Evolutionary conservation across 2,329 filamentous ascomycete species (phyloP), one percentile per base, ranked within the genome.

Genomic region (Verruconis gallopava): DNA sequence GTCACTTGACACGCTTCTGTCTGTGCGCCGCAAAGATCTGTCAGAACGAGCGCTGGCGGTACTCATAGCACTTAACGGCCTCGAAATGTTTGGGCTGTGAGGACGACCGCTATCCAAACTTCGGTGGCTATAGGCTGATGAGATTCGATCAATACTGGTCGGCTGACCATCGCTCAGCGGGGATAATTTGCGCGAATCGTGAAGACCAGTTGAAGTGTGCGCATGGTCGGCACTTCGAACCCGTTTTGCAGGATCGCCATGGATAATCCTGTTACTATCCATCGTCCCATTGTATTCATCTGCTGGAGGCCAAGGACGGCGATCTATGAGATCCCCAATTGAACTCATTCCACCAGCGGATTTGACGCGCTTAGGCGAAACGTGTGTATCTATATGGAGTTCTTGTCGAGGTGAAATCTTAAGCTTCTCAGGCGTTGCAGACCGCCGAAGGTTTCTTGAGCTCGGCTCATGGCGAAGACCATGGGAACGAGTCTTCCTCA

Each of bases 1-100:
- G 69, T 93, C 83, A 61, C 81, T 79, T 71, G 82, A 88, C 60
- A 79, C 56, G 58, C 68, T 72, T 38, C 71, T 67, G 51, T 79
- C 77, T 48, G 74, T 72, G 48, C 84, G 75, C 53, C 85, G 74
- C 47, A 91, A 71, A 37, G 81, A 77, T 48, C 80, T 81, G 48
- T 67, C 63, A 54, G 69, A 74, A 48, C 68, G 65, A 46, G 70
- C 66, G 60, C 69, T 77, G 49, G 65, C 55, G 47, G 69, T 59
- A 57, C 78, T 84, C 49, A 79, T 73, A 20, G 41, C 37, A 30
- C 43, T 45, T 15, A 43, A 21, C 5, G 44, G 40, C 30, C 44
- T 44, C 13, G 34, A 30, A n/a, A 37, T 39, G 11, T 38, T 43
- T 5, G 42, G 30, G 25, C 42, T 45, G n/a, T 12, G 18, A 59